Conservation (phyloP, 2,329 filamentous ascomycete genomes). For the Niveomyces coronatus region DNA sequence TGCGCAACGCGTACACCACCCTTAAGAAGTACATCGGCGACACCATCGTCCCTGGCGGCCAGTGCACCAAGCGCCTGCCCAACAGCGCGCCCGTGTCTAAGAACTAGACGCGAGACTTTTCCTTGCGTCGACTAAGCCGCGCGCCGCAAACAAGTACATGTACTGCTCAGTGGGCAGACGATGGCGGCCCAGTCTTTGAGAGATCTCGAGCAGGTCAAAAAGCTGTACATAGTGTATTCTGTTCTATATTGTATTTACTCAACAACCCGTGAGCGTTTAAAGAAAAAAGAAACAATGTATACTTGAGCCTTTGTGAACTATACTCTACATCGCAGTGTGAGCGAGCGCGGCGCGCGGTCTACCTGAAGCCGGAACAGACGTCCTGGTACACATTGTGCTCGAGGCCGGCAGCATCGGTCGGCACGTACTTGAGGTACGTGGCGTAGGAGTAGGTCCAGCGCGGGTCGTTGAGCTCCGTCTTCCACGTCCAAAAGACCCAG, state of each 20-base stretch:
- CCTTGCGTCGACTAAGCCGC: no score
- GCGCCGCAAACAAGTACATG: no score
- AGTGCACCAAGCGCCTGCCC: constrained; percentile 9
- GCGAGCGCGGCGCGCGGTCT: no score
- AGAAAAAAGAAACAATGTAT: not conserved
- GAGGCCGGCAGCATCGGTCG: constrained; percentile 15
- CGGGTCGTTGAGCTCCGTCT: constrained; percentile 26
- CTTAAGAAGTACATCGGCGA: constrained; percentile 9
- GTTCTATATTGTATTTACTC: no score
- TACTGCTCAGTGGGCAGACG: no score
- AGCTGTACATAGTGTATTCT: no score
- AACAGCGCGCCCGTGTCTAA: constrained; percentile 10
- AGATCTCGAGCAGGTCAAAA: no score
- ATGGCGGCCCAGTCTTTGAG: no score
- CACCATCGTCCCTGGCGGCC: constrained; percentile 8
- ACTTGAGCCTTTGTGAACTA: not conserved
- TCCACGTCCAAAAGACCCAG: constrained; percentile 53
- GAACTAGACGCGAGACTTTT: no score
- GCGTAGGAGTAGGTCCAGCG: constrained; percentile 20
- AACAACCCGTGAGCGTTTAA: no score
- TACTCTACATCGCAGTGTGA: not conserved
- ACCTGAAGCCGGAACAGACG: constrained; percentile 14
- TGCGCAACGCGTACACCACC: constrained; percentile 10
- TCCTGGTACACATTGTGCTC: constrained; percentile 18
- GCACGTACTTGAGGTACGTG: constrained; percentile 14